Evolutionary conservation across 345 rosid genomes (phyloP).

Genomic region (Reutealis trisperma): DNA sequence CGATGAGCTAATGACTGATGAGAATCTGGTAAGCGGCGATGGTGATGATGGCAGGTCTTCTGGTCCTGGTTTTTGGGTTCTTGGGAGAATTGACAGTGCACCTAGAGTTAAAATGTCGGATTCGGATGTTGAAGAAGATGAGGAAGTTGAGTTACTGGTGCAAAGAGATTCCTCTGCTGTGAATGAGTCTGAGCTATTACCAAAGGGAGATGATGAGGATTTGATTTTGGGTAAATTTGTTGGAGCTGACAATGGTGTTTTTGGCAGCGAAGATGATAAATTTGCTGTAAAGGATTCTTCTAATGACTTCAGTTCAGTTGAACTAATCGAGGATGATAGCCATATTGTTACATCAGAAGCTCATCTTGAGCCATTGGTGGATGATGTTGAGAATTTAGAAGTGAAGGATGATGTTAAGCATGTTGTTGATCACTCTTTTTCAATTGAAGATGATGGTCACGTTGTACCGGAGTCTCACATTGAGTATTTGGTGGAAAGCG

Average conservation of each 20-base stretch:
- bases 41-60: conserved; percentile 31
- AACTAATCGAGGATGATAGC: background rate
- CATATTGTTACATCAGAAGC: background rate
- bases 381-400: background rate
- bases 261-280: conserved; percentile 19
- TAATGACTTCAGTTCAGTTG: conserved; percentile 23
- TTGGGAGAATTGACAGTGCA: conserved; percentile 21
- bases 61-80: conserved; percentile 22
- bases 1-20: conserved; percentile 40
- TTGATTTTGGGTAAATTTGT: conserved; percentile 6
- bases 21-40: conserved; percentile 37
- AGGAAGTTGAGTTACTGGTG: conserved; percentile 16
- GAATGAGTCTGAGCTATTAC: background rate
- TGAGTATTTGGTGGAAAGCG: conserved; percentile 19
- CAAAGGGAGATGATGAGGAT: background rate
- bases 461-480: conserved; percentile 7
- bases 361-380: conserved; percentile 1
- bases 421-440: conserved; percentile 8
- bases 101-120: conserved; percentile 24
- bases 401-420: background rate
- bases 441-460: conserved; percentile 10
- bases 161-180: conserved; percentile 8
- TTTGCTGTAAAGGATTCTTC: conserved; percentile 11
- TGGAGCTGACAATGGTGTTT: conserved; percentile 9
- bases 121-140: conserved; percentile 22